Conservation (phyloP, 371 early-diverging fungal genomes). For the Mortierella sp. region DNA sequence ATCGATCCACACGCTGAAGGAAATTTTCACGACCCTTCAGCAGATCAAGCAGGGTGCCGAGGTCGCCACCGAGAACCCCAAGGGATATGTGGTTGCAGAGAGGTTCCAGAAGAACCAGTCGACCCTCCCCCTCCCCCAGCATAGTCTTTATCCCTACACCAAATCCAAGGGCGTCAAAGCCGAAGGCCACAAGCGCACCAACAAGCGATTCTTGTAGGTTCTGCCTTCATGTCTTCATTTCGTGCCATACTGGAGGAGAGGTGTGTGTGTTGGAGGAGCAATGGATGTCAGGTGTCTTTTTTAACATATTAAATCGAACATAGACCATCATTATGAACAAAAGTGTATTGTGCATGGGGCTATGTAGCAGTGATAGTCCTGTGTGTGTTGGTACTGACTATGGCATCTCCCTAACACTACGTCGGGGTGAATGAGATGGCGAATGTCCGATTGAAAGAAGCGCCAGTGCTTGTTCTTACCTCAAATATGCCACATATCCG, state of each 20-base stretch:
- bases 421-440: too few relatives aligned
- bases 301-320: too few relatives aligned
- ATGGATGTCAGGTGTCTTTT: too few relatives aligned
- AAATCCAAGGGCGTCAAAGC: constrained; percentile 41
- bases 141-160: constrained; percentile 52
- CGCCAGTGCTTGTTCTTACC: too few relatives aligned
- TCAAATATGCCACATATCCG: too few relatives aligned
- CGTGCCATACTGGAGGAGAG: background rate
- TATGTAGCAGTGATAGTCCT: too few relatives aligned
- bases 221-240: background rate
- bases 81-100: constrained; percentile 52
- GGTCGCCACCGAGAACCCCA: constrained; percentile 23
- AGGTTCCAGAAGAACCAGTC: constrained; percentile 53
- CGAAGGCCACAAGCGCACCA: constrained; percentile 45
- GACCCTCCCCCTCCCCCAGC: constrained; percentile 28
- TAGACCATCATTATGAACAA: too few relatives aligned
- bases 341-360: too few relatives aligned
- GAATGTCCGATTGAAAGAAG: too few relatives aligned
- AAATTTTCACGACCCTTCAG: constrained; percentile 25
- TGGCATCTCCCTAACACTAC: too few relatives aligned
- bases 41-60: constrained; percentile 13
- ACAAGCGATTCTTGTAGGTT: constrained; percentile 57
- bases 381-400: too few relatives aligned
- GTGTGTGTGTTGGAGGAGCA: too few relatives aligned
- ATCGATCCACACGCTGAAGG: constrained; percentile 42